These are phyloP conservation scores for Xylaria longipes DNA, from an alignment of 495 filamentous ascomycete genomes.

Conservation along the genomic window DNA sequence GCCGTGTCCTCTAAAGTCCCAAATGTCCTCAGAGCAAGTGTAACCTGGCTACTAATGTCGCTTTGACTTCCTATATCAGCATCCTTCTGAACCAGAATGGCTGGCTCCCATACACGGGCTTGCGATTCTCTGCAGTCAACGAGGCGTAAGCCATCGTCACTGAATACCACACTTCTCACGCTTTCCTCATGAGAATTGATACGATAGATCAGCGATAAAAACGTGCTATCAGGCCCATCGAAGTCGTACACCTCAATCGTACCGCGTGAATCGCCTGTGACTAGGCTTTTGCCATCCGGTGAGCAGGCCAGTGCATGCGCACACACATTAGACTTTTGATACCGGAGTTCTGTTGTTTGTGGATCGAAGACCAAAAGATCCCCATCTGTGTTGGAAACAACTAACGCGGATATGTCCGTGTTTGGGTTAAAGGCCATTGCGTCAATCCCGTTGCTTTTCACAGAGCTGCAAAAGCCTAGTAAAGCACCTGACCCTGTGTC, in stretches of 20 bases:
- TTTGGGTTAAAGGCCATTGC: slow-evolving; percentile 34
- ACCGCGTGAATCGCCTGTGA: slow-evolving; percentile 33
- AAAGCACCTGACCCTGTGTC: slow-evolving; percentile 22
- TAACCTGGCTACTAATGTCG: slow-evolving; percentile 13
- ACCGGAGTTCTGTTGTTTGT: slow-evolving; percentile 15
- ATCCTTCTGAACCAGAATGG: slow-evolving; percentile 30
- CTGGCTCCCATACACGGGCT: slow-evolving; percentile 44
- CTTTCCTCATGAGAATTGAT: slow-evolving; percentile 31
- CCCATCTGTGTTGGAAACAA: slow-evolving; percentile 31
- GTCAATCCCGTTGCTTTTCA: slow-evolving; percentile 20
- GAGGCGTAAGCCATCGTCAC: slow-evolving; percentile 38
- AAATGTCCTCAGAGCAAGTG: not conserved
- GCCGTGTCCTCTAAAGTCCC: slow-evolving; percentile 18
- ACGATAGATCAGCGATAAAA: slow-evolving; percentile 36
- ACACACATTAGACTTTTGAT: slow-evolving; percentile 13
- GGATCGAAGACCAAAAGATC: slow-evolving; percentile 36
- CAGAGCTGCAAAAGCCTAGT: slow-evolving; percentile 16
- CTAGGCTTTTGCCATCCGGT: slow-evolving; percentile 35
- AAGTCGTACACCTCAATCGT: slow-evolving; percentile 41
- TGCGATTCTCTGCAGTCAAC: slow-evolving; percentile 39
- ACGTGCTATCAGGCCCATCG: slow-evolving; percentile 25
- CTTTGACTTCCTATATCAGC: slow-evolving; percentile 26
- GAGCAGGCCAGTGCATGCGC: slow-evolving; percentile 39
- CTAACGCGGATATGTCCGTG: slow-evolving; percentile 29
- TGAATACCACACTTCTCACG: slow-evolving; percentile 37